Evolutionary conservation across 2,329 filamentous ascomycete species (phyloP).

Genomic region (Madurella mycetomatis): DNA sequence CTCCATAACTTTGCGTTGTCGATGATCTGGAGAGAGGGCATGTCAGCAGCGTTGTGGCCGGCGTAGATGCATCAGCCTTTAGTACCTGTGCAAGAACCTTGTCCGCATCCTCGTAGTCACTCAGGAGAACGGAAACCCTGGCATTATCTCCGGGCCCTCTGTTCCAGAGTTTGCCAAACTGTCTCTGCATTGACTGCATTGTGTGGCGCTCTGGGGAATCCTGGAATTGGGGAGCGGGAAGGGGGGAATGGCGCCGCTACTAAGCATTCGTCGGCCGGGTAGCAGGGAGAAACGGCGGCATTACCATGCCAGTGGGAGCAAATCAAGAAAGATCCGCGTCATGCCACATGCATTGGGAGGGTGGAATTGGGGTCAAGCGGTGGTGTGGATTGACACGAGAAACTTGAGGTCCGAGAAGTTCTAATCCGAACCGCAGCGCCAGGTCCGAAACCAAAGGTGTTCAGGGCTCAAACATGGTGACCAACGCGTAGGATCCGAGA

Average conservation of each 20-base stretch:
- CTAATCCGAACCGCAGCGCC: too few species aligned
- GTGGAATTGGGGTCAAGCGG: too few species aligned
- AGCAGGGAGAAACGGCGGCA: background rate
- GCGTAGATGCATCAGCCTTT: background rate
- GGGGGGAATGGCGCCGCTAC: too few species aligned
- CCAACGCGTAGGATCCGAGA: too few species aligned
- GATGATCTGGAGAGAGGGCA: constrained; percentile 54
- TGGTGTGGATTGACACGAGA: too few species aligned
- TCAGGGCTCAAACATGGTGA: too few species aligned
- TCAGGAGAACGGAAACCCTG: constrained; percentile 68
- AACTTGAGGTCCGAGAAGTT: too few species aligned
- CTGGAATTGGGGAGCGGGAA: background rate
- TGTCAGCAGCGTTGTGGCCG: constrained; percentile 4
- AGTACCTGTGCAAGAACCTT: constrained; percentile 65
- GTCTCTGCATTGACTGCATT: constrained; percentile 70
- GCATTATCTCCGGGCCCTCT: constrained; percentile 68
- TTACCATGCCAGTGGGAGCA: background rate
- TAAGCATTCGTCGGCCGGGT: too few species aligned
- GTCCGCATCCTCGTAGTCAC: constrained; percentile 77
- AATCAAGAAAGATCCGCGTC: background rate
- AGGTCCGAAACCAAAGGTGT: too few species aligned
- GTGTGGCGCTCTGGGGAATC: constrained; percentile 24
- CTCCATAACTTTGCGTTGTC: constrained; percentile 72
- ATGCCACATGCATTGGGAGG: background rate
- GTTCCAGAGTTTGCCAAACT: constrained; percentile 68